Evolutionary conservation across 164 flowering plant genomes (phyloP).

Genomic region (Tinospora cordifolia): DNA sequence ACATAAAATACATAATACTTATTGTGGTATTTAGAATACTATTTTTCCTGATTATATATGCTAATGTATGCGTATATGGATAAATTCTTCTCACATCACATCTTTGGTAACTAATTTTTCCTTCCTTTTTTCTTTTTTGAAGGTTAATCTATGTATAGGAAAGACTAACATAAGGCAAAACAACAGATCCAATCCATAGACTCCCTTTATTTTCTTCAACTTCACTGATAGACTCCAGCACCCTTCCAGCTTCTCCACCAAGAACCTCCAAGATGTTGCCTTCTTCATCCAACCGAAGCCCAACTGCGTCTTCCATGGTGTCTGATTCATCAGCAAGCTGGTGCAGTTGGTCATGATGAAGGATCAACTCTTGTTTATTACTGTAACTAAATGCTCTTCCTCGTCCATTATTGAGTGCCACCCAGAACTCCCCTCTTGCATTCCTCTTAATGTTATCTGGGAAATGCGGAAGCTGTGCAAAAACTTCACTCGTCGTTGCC

Average conservation of each 20-base stretch:
- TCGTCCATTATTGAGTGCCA: constrained; percentile 7
- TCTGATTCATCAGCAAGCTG: too few relatives aligned
- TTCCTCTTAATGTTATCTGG: constrained; percentile 8
- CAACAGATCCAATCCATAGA: constrained; percentile 54
- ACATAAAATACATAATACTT: too few relatives aligned
- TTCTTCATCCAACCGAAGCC: neutral
- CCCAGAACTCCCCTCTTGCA: constrained; percentile 8
- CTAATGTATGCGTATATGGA: too few relatives aligned
- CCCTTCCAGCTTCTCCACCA: constrained; percentile 3
- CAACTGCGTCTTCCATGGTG: neutral
- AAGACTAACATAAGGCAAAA: constrained; percentile 22
- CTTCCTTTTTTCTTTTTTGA: neutral
- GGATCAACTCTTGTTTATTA: too few relatives aligned
- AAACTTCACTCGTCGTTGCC: constrained; percentile 9
- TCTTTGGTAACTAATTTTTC: too few relatives aligned
- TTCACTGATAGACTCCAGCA: constrained; percentile 30
- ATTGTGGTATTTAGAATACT: too few relatives aligned
- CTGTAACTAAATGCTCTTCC: neutral
- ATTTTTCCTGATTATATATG: too few relatives aligned
- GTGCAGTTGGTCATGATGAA: too few relatives aligned
- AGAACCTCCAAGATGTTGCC: neutral
- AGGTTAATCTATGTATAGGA: neutral
- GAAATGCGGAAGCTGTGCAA: constrained; percentile 12
- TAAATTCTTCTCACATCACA: too few relatives aligned
- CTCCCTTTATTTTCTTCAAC: constrained; percentile 38